Evolutionary conservation across 2,329 filamentous ascomycete genomes (phyloP).

Genomic region (Epichloe bromicola): DNA sequence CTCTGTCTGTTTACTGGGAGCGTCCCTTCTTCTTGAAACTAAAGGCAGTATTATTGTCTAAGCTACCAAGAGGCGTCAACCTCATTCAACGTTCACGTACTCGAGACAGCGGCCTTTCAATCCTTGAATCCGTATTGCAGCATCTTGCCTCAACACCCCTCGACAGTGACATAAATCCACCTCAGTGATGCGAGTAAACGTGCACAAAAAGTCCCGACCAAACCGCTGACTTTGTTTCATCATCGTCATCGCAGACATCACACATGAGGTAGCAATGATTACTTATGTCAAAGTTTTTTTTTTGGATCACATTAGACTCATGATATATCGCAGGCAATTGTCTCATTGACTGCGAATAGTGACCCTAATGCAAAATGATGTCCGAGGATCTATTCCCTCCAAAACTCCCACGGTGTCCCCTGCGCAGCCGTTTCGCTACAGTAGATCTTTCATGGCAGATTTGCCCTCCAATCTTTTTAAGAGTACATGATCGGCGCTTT

Average conservation of each 20-base stretch:
- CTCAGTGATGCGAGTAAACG: too few species aligned
- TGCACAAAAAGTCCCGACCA: too few species aligned
- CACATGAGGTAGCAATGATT: neutral
- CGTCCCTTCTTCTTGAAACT: too few species aligned
- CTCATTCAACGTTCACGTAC: too few species aligned
- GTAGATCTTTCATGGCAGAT: slow-evolving; percentile 21
- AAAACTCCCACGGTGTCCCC: slow-evolving; percentile 32
- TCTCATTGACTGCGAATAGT: slow-evolving; percentile 25
- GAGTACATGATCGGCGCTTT: slow-evolving; percentile 31
- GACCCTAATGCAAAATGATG: slow-evolving; percentile 34
- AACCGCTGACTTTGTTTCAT: neutral
- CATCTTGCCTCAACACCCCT: neutral
- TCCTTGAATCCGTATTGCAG: neutral
- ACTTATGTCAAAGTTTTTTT: neutral
- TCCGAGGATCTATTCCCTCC: slow-evolving; percentile 33
- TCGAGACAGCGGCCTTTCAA: too few species aligned
- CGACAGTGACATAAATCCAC: too few species aligned
- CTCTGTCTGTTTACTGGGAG: too few species aligned
- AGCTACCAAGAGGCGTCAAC: too few species aligned
- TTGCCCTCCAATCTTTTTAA: slow-evolving; percentile 29
- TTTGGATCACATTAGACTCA: slow-evolving; percentile 1
- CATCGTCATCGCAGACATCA: neutral
- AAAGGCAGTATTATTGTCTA: too few species aligned
- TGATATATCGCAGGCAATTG: slow-evolving; percentile 14
- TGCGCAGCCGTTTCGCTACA: slow-evolving; percentile 20